Percentiles rank a stretch among this genome's conserved stretches.
phyloP scores from a whole-genome alignment of 2,329 filamentous ascomycete species.

The Parafenestella ontariensis region DNA sequence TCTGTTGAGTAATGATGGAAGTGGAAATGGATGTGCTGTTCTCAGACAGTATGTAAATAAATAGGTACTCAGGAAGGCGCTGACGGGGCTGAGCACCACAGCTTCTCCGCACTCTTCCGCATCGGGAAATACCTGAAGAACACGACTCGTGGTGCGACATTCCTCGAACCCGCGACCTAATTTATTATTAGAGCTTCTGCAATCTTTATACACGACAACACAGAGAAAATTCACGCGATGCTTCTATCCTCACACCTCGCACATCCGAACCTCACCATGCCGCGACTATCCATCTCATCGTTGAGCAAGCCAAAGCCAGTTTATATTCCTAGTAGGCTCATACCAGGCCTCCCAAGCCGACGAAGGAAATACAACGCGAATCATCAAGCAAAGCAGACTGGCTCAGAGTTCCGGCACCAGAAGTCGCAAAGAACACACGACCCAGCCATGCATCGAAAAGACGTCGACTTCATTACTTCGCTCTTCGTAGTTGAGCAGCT shows the following conservation, averaged over 20 bases:
- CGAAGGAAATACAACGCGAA: not conserved
- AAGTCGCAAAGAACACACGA: not conserved
- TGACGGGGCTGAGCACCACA: not conserved
- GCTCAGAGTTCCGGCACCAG: not conserved
- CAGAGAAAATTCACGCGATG: not conserved
- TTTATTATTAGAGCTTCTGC: not conserved
- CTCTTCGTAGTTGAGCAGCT: slow-evolving; percentile 6
- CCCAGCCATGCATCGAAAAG: not conserved
- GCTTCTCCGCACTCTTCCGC: not conserved
- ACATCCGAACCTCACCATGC: not conserved
- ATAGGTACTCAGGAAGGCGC: not conserved
- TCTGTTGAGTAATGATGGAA: not conserved
- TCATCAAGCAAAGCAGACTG: not conserved
- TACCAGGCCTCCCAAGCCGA: not conserved
- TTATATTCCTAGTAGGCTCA: not conserved
- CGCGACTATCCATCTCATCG: not conserved
- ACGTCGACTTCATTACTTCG: slow-evolving; percentile 7
- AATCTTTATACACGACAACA: not conserved
- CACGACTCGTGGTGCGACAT: no score
- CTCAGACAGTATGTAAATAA: not conserved
- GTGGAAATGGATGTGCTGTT: not conserved
- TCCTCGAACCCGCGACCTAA: not conserved
- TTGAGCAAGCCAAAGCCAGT: not conserved
- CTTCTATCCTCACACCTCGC: not conserved
- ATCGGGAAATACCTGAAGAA: no score